Conservation (phyloP, 2,329 filamentous ascomycete genomes). For the Trichoderma sp. region DNA sequence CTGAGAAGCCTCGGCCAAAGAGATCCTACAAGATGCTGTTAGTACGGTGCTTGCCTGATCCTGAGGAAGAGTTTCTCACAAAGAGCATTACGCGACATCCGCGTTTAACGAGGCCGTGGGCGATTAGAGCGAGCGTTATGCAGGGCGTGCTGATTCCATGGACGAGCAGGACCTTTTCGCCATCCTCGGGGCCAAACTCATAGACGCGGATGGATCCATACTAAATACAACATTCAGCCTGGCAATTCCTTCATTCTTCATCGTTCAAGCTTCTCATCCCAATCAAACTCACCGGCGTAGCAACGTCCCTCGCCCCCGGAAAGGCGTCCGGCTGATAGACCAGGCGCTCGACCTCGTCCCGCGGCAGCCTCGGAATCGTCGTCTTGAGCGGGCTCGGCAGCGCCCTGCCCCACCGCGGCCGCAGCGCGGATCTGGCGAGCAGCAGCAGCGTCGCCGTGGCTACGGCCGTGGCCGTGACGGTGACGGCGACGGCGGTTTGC, state of each 20-base stretch:
- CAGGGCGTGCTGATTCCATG: conserved; percentile 86
- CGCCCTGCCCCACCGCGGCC: conserved; percentile 43
- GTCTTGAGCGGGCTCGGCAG: conserved; percentile 50
- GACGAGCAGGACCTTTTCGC: conserved; percentile 73
- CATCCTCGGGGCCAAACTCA: conserved; percentile 76
- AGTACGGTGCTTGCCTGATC: neutral
- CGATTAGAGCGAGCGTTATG: conserved; percentile 68
- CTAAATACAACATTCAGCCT: too few relatives aligned
- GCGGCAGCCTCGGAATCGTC: conserved; percentile 40
- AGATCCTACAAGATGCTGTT: conserved; percentile 55
- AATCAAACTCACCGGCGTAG: conserved; percentile 55
- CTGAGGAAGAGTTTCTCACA: conserved; percentile 37
- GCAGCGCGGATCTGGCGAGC: conserved; percentile 40
- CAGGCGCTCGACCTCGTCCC: conserved; percentile 42
- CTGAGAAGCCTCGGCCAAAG: conserved; percentile 68
- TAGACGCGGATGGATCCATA: conserved; percentile 78
- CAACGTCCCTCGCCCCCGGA: conserved; percentile 72
- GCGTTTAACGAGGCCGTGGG: conserved; percentile 64
- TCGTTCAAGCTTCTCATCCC: neutral
- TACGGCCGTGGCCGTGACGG: conserved; percentile 45
- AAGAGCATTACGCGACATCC: conserved; percentile 83
- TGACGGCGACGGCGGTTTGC: conserved; percentile 38
- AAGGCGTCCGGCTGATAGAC: conserved; percentile 68
- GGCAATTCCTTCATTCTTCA: neutral
- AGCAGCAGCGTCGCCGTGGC: conserved; percentile 45